These are phyloP conservation scores for Cyclaneusma minus DNA, from an alignment of 2,329 filamentous ascomycete species.

Conservation along the genomic window DNA sequence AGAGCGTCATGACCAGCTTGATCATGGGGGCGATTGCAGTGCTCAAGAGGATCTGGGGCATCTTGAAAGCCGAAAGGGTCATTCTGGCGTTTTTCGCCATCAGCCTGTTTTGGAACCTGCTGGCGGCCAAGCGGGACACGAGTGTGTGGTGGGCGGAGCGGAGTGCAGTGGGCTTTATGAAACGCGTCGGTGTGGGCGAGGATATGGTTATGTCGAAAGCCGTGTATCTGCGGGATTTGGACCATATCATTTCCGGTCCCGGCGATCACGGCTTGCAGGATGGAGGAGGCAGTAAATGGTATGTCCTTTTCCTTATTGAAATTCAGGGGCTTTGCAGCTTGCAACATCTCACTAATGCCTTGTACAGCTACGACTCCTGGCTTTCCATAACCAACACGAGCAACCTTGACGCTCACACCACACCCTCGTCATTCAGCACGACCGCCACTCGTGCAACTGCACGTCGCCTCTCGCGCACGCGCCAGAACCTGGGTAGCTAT, in stretches of 20 bases:
- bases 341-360: background rate
- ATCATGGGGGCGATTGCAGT: constrained; percentile 63
- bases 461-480: constrained; percentile 55
- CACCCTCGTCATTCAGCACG: constrained; percentile 30
- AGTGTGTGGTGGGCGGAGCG: constrained; percentile 78
- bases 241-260: constrained; percentile 32
- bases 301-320: constrained; percentile 10
- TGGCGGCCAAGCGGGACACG: constrained; percentile 59
- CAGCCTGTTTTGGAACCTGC: constrained; percentile 58
- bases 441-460: constrained; percentile 37
- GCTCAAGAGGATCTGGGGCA: constrained; percentile 48
- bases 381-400: constrained; percentile 39
- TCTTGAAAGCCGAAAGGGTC: constrained; percentile 57
- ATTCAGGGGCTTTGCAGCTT: no score
- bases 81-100: constrained; percentile 53
- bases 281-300: constrained; percentile 32
- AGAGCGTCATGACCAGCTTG: constrained; percentile 60
- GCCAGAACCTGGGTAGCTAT: constrained; percentile 69
- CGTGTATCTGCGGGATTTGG: constrained; percentile 70
- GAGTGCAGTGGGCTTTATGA: constrained; percentile 68
- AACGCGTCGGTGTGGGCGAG: constrained; percentile 61
- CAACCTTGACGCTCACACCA: constrained; percentile 40
- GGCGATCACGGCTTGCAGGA: constrained; percentile 5
- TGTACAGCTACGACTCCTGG: constrained; percentile 41
- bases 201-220: constrained; percentile 71